Conservation (phyloP, 2,329 filamentous ascomycete genomes). For the Fusarium metavorans region DNA sequence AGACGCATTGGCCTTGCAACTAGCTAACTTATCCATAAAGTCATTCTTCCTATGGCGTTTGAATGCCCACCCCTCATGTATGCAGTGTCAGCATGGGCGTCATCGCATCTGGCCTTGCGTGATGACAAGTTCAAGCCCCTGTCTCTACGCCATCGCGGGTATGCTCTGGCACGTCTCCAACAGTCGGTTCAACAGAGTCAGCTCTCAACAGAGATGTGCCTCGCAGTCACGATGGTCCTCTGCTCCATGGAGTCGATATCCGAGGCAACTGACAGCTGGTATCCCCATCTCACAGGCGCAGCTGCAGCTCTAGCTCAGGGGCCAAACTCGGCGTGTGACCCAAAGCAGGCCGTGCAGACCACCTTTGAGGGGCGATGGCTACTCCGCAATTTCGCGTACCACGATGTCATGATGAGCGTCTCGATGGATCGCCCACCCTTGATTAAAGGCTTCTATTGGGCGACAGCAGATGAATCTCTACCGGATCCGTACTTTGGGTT, state of each 20-base stretch:
- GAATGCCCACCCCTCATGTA: constrained; percentile 33
- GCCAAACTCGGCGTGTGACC: background rate
- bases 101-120: constrained; percentile 33
- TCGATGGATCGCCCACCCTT: constrained; percentile 8
- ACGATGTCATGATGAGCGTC: constrained; percentile 28
- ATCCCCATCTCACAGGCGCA: constrained; percentile 32
- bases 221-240: constrained; percentile 38
- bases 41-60: constrained; percentile 39
- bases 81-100: constrained; percentile 37
- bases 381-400: constrained; percentile 33
- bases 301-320: background rate
- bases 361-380: constrained; percentile 37
- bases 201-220: constrained; percentile 31
- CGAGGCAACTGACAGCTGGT: constrained; percentile 30
- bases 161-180: constrained; percentile 22
- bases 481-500: background rate
- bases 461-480: background rate
- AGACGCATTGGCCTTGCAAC: background rate
- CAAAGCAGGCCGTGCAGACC: background rate
- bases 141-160: constrained; percentile 30
- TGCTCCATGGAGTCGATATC: constrained; percentile 42
- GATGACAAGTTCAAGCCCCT: constrained; percentile 21
- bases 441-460: background rate
- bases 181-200: constrained; percentile 17
- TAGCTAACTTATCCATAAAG: constrained; percentile 1